These are phyloP conservation scores for rapeseed (Brassica napus) DNA, from an alignment of 345 rosid species.

Conservation along the genomic window DNA sequence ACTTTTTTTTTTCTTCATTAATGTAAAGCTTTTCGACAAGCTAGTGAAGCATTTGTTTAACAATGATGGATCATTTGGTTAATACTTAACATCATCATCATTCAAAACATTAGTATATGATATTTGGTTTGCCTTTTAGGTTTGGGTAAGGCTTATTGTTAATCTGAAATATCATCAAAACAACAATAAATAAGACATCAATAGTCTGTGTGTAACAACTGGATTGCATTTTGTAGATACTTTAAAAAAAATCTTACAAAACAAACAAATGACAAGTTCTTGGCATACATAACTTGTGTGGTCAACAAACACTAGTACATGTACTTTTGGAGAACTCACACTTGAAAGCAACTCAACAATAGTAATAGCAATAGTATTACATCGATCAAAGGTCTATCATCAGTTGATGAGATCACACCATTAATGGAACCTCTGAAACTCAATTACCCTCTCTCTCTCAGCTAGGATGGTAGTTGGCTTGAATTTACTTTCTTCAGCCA, in stretches of 20 bases:
- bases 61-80: background rate
- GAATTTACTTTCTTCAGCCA: background rate
- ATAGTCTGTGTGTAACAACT: background rate
- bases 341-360: background rate
- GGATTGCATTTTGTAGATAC: background rate
- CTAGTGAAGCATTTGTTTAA: background rate
- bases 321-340: background rate
- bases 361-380: background rate
- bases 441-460: background rate
- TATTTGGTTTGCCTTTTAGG: too few species aligned
- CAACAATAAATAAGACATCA: background rate
- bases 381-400: background rate
- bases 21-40: background rate
- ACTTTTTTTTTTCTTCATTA: background rate
- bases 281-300: background rate
- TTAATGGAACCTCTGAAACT: background rate
- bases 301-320: background rate
- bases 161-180: too few species aligned
- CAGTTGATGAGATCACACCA: background rate
- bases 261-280: background rate
- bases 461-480: background rate
- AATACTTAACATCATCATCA: background rate
- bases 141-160: too few species aligned
- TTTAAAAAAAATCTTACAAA: background rate
- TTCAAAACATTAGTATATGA: background rate